Percentiles rank a stretch among this genome's conserved stretches.
Conservation (phyloP, 164 flowering plant species). For the Euptelea pleiosperma region DNA sequence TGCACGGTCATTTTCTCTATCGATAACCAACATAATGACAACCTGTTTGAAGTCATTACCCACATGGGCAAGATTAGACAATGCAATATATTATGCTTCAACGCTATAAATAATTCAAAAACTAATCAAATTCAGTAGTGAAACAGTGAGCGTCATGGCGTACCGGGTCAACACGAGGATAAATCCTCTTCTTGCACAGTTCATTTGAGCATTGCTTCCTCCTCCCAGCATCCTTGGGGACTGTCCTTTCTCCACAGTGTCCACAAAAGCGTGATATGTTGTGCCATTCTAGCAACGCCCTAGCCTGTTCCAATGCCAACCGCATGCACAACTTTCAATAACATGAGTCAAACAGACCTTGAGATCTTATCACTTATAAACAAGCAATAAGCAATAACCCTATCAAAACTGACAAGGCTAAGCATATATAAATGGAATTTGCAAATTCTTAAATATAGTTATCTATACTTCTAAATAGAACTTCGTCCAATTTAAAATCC, state of each 20-base stretch:
- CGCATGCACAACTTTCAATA: not conserved
- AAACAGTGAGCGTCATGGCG: not conserved
- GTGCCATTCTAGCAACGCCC: slow-evolving; percentile 94
- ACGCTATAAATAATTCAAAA: not conserved
- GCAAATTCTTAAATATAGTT: no score
- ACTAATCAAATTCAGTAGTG: not conserved
- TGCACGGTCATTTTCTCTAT: slow-evolving; percentile 83
- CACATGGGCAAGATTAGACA: slow-evolving; percentile 3
- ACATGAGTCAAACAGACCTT: not conserved
- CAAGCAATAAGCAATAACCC: not conserved
- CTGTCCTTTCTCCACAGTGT: slow-evolving; percentile 62
- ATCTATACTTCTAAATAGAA: no score
- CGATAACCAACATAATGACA: slow-evolving; percentile 94
- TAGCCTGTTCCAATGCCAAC: slow-evolving; percentile 51
- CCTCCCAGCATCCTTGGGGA: slow-evolving; percentile 80
- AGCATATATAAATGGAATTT: no score
- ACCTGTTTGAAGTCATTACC: slow-evolving; percentile 47
- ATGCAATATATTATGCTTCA: not conserved
- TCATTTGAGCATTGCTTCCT: slow-evolving; percentile 77
- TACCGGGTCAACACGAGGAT: slow-evolving; percentile 98
- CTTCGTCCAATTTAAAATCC: no score
- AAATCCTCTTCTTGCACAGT: slow-evolving; percentile 67
- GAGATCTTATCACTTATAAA: not conserved
- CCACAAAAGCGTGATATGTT: slow-evolving; percentile 72
- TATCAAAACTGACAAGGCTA: no score